Conservation (phyloP, 2,329 filamentous ascomycete species). For the Epichloe gansuensis region DNA sequence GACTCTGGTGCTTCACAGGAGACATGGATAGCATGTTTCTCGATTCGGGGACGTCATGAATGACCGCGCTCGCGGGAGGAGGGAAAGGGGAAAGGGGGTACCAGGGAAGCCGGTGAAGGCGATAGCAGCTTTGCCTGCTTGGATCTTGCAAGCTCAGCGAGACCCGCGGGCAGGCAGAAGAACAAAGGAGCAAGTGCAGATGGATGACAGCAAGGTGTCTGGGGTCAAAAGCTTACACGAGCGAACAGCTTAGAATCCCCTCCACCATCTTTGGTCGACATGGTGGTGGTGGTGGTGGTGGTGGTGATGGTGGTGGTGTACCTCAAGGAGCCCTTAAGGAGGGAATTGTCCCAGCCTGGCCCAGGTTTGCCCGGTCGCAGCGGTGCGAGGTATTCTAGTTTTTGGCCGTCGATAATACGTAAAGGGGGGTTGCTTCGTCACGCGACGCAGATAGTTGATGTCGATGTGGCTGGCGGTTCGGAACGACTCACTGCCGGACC, state of each 20-base stretch:
- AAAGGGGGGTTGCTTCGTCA: constrained; percentile 5
- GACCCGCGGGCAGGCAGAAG: background rate
- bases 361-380: background rate
- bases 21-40: background rate
- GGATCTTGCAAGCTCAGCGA: background rate
- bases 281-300: constrained; percentile 20
- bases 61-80: background rate
- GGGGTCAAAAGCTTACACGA: constrained; percentile 50
- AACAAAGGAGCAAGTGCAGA: constrained; percentile 4
- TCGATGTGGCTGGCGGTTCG: background rate
- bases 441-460: constrained; percentile 7
- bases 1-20: background rate
- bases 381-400: background rate
- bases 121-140: background rate
- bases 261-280: constrained; percentile 48
- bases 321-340: background rate
- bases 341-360: background rate
- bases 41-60: background rate
- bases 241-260: constrained; percentile 99
- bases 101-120: background rate
- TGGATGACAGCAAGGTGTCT: background rate
- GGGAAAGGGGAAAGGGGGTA: background rate
- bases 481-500: background rate
- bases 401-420: background rate
- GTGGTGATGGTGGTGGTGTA: background rate